A percentile compares a stretch with the other conserved stretches of the same genome.
Conservation (phyloP, 2,329 filamentous ascomycete species). For the Ceratocystis lukuohia region DNA sequence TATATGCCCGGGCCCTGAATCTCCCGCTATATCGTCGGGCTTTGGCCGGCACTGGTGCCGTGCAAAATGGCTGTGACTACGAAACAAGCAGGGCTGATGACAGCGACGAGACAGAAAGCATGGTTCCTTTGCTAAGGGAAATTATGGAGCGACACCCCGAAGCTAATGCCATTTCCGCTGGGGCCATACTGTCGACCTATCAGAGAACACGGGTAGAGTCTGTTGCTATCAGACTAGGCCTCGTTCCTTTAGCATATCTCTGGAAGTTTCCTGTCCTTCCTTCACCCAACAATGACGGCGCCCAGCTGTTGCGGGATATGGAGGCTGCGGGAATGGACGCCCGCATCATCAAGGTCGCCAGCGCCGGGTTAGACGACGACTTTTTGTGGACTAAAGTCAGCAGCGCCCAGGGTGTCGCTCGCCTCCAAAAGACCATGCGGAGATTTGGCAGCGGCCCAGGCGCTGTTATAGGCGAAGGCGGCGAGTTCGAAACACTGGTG, state of each 20-base stretch:
- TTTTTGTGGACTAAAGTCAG: conserved; percentile 75
- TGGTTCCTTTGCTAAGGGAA: conserved; percentile 58
- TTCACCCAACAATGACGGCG: conserved; percentile 32
- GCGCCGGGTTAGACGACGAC: conserved; percentile 67
- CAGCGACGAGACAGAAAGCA: conserved; percentile 78
- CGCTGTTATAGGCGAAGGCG: conserved; percentile 77
- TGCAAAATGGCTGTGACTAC: conserved; percentile 63
- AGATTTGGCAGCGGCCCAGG: conserved; percentile 49
- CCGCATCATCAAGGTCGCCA: conserved; percentile 90
- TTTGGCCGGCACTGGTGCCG: conserved; percentile 54
- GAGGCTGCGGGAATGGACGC: conserved; percentile 62
- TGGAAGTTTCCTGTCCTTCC: conserved; percentile 82
- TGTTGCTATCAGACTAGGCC: conserved; percentile 68
- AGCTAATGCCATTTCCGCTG: conserved; percentile 75
- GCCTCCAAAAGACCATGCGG: conserved; percentile 41
- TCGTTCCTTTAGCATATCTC: conserved; percentile 71
- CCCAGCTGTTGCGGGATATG: conserved; percentile 69
- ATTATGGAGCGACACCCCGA: conserved; percentile 59
- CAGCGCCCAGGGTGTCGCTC: conserved; percentile 34
- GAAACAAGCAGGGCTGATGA: conserved; percentile 24
- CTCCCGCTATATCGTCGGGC: conserved; percentile 72
- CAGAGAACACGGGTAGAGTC: conserved; percentile 93
- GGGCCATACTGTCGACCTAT: conserved; percentile 88
- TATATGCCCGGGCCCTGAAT: conserved; percentile 66
- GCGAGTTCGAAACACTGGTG: conserved; percentile 90